Percentiles rank a stretch among this genome's conserved stretches.
These are phyloP conservation scores for Mucor piriformis DNA, from an alignment of 371 early-diverging fungal species.

Conservation along the genomic window DNA sequence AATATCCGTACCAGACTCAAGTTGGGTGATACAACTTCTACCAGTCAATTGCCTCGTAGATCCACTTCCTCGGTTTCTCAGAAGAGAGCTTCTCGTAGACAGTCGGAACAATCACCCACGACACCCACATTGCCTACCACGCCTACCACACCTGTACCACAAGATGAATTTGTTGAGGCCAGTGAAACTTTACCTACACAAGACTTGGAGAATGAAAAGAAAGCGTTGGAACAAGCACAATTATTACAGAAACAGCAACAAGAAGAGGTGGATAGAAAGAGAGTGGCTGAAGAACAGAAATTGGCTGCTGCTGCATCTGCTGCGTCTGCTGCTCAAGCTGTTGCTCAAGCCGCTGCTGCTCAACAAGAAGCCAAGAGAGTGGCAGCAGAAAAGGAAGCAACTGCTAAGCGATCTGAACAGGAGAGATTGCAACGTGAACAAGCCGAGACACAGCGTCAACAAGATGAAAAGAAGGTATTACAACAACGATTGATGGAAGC, in stretches of 20 bases:
- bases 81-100: constrained; percentile 38
- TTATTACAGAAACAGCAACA: constrained; percentile 6
- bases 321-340: constrained; percentile 9
- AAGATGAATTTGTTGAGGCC: constrained; percentile 44
- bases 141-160: constrained; percentile 16
- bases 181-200: constrained; percentile 27
- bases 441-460: constrained; percentile 15
- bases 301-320: no score
- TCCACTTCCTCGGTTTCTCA: constrained; percentile 43
- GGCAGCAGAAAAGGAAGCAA: constrained; percentile 17
- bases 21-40: constrained; percentile 30
- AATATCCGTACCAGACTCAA: constrained; percentile 47
- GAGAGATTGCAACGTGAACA: constrained; percentile 19
- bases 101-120: constrained; percentile 21
- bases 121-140: constrained; percentile 19
- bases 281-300: constrained; percentile 10
- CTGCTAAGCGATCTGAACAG: constrained; percentile 9
- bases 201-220: constrained; percentile 7
- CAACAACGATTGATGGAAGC: constrained; percentile 33
- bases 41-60: constrained; percentile 34
- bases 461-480: constrained; percentile 28
- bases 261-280: constrained; percentile 10
- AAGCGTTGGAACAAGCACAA: constrained; percentile 12
- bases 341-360: constrained; percentile 13
- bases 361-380: not conserved